Evolutionary conservation across 208 protist species (phyloP).

Genomic region (Plasmodiophora brassicae): DNA sequence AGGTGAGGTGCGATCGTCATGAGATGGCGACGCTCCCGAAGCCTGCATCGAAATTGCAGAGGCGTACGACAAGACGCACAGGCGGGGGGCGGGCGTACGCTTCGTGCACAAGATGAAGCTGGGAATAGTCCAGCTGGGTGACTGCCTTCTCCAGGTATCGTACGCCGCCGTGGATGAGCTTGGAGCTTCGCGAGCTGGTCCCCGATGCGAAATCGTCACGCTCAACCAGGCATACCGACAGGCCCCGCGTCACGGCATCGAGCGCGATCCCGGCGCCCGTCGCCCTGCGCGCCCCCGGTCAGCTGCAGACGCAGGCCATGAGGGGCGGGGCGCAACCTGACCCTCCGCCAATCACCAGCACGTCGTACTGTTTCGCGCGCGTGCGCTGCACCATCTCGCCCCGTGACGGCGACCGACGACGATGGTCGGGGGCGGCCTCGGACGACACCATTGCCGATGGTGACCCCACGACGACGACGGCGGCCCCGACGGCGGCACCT

Average conservation of each 20-base stretch:
- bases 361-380: conserved; percentile 12
- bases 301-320: conserved; percentile 42
- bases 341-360: background rate
- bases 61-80: too few species aligned
- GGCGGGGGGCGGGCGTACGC: too few species aligned
- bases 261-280: conserved; percentile 82
- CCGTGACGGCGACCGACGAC: too few species aligned
- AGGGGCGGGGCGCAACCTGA: background rate
- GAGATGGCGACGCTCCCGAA: conserved; percentile 30
- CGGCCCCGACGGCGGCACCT: too few species aligned
- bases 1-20: conserved; percentile 22
- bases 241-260: conserved; percentile 81
- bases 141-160: conserved; percentile 80
- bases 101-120: background rate
- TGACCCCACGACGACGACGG: too few species aligned
- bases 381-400: too few species aligned
- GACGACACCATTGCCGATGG: too few species aligned
- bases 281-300: conserved; percentile 66
- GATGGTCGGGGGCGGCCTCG: too few species aligned
- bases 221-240: conserved; percentile 82
- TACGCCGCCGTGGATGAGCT: conserved; percentile 92
- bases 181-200: conserved; percentile 67
- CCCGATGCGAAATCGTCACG: conserved; percentile 87
- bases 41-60: background rate
- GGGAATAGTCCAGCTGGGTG: background rate